Base-by-base conservation (phyloP, 2,329 filamentous ascomycete genomes). In the Cladobotryum mycophilum region DNA sequence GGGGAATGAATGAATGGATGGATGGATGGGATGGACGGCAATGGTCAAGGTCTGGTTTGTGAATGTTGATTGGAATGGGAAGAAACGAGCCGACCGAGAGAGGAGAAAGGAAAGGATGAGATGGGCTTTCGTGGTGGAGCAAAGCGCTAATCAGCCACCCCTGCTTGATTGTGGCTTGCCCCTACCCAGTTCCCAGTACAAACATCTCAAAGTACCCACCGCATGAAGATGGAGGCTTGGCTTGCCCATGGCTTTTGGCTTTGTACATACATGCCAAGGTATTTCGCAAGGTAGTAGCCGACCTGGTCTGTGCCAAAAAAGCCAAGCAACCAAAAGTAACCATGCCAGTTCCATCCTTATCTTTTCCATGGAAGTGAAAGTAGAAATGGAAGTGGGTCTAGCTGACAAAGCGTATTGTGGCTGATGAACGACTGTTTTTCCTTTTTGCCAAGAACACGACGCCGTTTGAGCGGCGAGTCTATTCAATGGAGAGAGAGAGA, bases 381-480 rank as follows among this genome's bases (percentile, higher is more conserved):
- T 8, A 6, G 25, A 30, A 8, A 6, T 30, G 6, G 49, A 20
- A 20, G 20, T 20, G 20, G 43, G 45, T 15, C 25, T 11, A 6
- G 49, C 34, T 51, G 49, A 51, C 49, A 47, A 51, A 51, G 49
- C 20, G 30, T 5, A 35, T 13, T 51, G 49, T 51, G 49, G 49
- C 49, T 51, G 49, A 51, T 41, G 49, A 41, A 37, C 44, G 40
- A 47, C 34, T 42, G 34, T 20, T 44, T 30, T 47, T 22, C 25
- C 25, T 30, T 30, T 30, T 30, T 47, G 49, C 49, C 49, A 47
- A 47, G 49, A 35, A 40, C 25, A 40, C 49, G 43, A 38, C 40
- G 49, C 37, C 37, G 30, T 40, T 40, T 30, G 25, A 30, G 25
- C 25, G 25, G 25, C 25, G 8, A 30, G 25, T 30, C 25, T 30